These are phyloP conservation scores for Scortechinia acanthostroma DNA, from an alignment of 2,329 filamentous ascomycete species.

Conservation along the genomic window DNA sequence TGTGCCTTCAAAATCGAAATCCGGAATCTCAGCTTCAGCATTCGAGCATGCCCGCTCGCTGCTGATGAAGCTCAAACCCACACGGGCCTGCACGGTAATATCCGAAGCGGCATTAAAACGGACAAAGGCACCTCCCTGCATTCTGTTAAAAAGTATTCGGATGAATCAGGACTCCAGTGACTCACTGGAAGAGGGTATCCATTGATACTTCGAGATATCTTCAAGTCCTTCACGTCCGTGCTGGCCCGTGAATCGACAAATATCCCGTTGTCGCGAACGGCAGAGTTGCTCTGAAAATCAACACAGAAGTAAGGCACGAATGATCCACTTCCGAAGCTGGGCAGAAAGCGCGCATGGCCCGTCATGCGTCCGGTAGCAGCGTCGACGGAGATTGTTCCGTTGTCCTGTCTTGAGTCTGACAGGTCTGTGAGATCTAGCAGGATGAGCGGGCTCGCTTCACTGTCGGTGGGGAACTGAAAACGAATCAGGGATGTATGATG, in stretches of 20 bases:
- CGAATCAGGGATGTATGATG: conserved; percentile 61
- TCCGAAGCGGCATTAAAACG: conserved; percentile 40
- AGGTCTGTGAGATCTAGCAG: conserved; percentile 61
- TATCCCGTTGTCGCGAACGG: conserved; percentile 50
- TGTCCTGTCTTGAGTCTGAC: conserved; percentile 47
- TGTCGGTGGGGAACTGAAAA: conserved; percentile 49
- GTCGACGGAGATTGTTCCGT: conserved; percentile 47
- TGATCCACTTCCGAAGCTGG: conserved; percentile 57
- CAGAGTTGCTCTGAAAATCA: conserved; percentile 49
- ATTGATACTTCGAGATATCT: conserved; percentile 38
- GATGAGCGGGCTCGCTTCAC: conserved; percentile 43
- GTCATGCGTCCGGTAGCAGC: conserved; percentile 48
- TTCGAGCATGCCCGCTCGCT: conserved; percentile 58
- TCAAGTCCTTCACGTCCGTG: conserved; percentile 33
- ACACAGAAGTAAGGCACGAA: conserved; percentile 61
- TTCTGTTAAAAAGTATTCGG: not conserved
- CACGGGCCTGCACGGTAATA: conserved; percentile 49
- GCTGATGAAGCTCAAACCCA: conserved; percentile 67
- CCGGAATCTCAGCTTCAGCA: conserved; percentile 63
- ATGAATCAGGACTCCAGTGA: not conserved
- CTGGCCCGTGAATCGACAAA: conserved; percentile 50
- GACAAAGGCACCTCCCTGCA: conserved; percentile 49
- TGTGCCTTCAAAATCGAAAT: conserved; percentile 53
- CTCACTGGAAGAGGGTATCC: conserved; percentile 25
- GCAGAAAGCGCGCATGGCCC: conserved; percentile 52